Percentiles rank a stretch among this genome's conserved stretches.
Evolutionary conservation across 306 rosid genomes (phyloP).

Genomic region (Vigna nakashimae): DNA sequence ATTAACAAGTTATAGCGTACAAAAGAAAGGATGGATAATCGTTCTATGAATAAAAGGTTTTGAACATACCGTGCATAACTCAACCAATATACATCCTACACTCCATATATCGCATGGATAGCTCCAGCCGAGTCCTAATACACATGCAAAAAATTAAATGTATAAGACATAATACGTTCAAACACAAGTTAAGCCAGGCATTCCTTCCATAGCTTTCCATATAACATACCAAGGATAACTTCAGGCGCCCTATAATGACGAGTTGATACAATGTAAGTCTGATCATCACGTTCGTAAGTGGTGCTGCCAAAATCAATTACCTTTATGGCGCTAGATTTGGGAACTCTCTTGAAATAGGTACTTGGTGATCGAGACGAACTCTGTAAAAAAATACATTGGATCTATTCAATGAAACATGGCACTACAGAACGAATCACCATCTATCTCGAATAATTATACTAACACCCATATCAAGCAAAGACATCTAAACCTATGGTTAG

Average conservation of each 20-base stretch:
- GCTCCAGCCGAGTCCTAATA: conserved; percentile 93
- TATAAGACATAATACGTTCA: background rate
- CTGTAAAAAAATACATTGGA: conserved; percentile 44
- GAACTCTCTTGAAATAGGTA: conserved; percentile 79
- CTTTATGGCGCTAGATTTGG: conserved; percentile 89
- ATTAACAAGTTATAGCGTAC: background rate
- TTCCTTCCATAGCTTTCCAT: background rate
- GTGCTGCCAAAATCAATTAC: conserved; percentile 99
- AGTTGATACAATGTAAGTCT: conserved; percentile 88
- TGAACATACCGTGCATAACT: conserved; percentile 78
- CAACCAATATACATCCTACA: conserved; percentile 95
- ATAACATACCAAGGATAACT: conserved; percentile 81
- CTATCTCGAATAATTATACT: background rate
- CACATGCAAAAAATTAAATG: background rate
- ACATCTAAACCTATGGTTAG: background rate
- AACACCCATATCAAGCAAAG: background rate
- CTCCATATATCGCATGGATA: conserved; percentile 97
- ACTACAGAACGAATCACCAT: background rate
- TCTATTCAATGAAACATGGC: background rate
- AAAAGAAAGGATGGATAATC: background rate
- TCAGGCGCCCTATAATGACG: conserved; percentile 98
- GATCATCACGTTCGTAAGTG: conserved; percentile 85
- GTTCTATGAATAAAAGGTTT: background rate
- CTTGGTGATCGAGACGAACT: conserved; percentile 79
- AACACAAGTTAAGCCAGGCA: background rate